These are phyloP conservation scores for Wallemia mellicola DNA, from an alignment of 1,284 basidiomycete species.

Conservation along the genomic window DNA sequence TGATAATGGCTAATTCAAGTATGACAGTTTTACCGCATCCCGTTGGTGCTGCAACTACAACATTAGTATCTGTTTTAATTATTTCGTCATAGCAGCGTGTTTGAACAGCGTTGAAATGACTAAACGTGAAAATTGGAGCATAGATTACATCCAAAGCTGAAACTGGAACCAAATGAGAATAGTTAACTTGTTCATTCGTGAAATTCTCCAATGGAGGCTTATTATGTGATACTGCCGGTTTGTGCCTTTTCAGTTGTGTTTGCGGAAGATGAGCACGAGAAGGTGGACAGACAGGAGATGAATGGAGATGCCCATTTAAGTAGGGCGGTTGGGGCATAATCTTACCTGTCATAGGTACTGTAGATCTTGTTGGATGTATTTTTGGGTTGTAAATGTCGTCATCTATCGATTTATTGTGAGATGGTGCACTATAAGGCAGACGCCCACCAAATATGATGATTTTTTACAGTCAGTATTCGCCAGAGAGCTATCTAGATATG, in stretches of 20 bases:
- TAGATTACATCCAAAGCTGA: conserved; percentile 29
- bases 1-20: conserved; percentile 69
- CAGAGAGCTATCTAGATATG: not conserved
- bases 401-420: too few species aligned
- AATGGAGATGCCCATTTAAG: too few species aligned
- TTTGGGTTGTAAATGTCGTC: too few species aligned
- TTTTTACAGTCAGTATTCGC: not conserved
- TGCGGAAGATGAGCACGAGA: too few species aligned
- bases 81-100: conserved; percentile 43
- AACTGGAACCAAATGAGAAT: not conserved
- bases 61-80: conserved; percentile 19
- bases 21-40: conserved; percentile 23
- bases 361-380: too few species aligned
- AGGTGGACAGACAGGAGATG: too few species aligned
- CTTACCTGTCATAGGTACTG: too few species aligned
- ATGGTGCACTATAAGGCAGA: not conserved
- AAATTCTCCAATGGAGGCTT: too few species aligned
- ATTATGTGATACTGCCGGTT: too few species aligned
- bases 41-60: conserved; percentile 22
- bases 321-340: too few species aligned
- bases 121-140: conserved; percentile 51
- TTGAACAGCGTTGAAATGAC: conserved; percentile 67
- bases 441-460: not conserved
- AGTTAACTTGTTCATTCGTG: not conserved
- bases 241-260: too few species aligned